Evolutionary conservation across 164 flowering plant species (phyloP), one percentile per base, ranked within the genome.

Genomic region (Aristolochia contorta): DNA sequence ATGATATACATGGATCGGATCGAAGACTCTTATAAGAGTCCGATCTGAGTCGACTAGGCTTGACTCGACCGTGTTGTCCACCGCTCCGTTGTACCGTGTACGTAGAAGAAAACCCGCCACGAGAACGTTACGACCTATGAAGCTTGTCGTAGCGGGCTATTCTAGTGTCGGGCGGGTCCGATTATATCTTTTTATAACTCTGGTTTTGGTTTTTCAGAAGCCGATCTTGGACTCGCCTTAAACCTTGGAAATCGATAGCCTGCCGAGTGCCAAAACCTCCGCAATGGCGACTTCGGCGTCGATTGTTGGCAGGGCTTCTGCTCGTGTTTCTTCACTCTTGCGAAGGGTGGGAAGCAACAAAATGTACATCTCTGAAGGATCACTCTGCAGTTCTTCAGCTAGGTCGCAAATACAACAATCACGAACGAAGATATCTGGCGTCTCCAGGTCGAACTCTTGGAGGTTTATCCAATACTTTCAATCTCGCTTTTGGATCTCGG

Each of bases 361-460:
- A 27, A 9, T 21, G 59, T 12, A 53, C 69, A 10, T 16, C 55
- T 57, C 57, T 65, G 41, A 47, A 23, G 21, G 65, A 67, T 67
- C 66, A 50, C 12, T 43, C 77, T 51, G 67, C 56, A 47, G 47
- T 63, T 12, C 65, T 74, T 51, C 60, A 64, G 43, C 65, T 74
- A 19, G 46, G 60, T 37, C 43, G 43, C 43, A 37, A 37, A 8
- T 37, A 6, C 9, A 37, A 37, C 43, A 6, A 37, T 37, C 43
- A 6, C 7, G 7, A 3, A 55, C 15, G 18, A 77, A 78, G 53
- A 47, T 73, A 53, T 60, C 72, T 61, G 65, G 76, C 63, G 32
- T 56, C 52, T 64, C 81, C 22, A 66, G 83, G 83, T 77, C 19
- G 58, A 56, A 59, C 57, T 19, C 37, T 55, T 59, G 10, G 46